Evolutionary conservation across 2,329 filamentous ascomycete genomes (phyloP).

Genomic region (Epichloe coenophiala): DNA sequence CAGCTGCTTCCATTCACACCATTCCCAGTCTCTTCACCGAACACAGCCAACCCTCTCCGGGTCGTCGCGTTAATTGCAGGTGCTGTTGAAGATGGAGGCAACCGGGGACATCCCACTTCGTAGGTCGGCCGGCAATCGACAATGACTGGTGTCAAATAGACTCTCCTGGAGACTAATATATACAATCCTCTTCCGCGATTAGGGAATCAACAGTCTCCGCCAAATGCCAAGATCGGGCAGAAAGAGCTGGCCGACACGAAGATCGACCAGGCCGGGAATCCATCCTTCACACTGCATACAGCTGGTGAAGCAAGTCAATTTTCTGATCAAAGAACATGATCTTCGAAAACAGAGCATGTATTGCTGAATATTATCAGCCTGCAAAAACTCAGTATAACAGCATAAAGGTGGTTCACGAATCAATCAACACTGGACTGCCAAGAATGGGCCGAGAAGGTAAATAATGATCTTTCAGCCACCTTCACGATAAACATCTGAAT

Average conservation of each 20-base stretch:
- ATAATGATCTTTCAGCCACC: too few relatives aligned
- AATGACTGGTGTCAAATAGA: not conserved
- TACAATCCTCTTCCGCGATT: not conserved
- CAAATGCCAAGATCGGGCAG: not conserved
- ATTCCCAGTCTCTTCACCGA: too few relatives aligned
- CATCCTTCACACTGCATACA: too few relatives aligned
- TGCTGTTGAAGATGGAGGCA: not conserved
- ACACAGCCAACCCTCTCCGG: not conserved
- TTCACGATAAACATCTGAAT: too few relatives aligned
- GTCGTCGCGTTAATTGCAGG: not conserved
- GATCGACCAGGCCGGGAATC: not conserved
- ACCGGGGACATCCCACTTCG: not conserved
- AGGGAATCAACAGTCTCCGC: not conserved
- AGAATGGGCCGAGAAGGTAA: too few relatives aligned
- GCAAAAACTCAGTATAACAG: too few relatives aligned
- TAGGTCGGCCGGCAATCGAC: not conserved
- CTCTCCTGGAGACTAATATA: not conserved
- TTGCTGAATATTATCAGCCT: too few relatives aligned
- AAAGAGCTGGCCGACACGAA: not conserved
- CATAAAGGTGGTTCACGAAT: too few relatives aligned
- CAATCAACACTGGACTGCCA: too few relatives aligned
- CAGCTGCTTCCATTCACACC: not conserved
- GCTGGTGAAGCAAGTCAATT: too few relatives aligned
- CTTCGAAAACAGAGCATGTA: not conserved
- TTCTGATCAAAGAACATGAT: not conserved